Evolutionary conservation across 2,329 filamentous ascomycete species (phyloP), one percentile per base, ranked within the genome.

Genomic region (Mycosphaerella sp.): DNA sequence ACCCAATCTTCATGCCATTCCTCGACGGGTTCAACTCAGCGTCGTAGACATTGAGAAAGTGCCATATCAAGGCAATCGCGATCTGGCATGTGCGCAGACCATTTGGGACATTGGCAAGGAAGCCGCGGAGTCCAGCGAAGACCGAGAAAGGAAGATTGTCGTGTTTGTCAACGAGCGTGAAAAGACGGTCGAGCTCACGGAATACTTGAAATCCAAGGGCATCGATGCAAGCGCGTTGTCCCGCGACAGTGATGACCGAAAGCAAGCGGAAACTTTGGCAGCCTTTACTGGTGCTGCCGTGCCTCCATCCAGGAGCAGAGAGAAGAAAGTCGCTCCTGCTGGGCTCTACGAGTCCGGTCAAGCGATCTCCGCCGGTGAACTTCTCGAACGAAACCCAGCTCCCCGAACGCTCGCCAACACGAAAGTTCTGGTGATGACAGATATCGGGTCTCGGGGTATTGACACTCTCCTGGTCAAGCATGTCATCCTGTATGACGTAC

Each of bases 131-230:
- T 77, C 85, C 58, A 81, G 85, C 73, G 26, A 66, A 44, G 63
- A 67, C 14, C 83, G 87, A 55, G 79, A 88, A 23, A 93, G 93
- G 69, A 86, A 89, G 58, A 86, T 98, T 64, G 82, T 97, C 54
- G 90, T 97, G 2, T 97, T 97, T 66, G 92, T 97, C 69, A 97
- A 97, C 70, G 90, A 97, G 76, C 86, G 93, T 36, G 90, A 95
- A 67, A 89, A 88, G 67, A 89, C 92, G 0, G 80, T 86, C 54
- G 83, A 91, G 66, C 79, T 98, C 0, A 85, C 91, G 10, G 74
- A 84, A 1, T 98, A 87, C 69, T 82, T 98, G 0, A 75, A 77
- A 10, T 81, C 81, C 48, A 96, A 96, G 74, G 91, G 91, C 52
- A 90, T 98, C 64, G 86, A 95, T 62, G 91, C 92, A 5, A 77